Conservation (phyloP, 768 basidiomycete genomes). For the Leccinum arenicola region DNA sequence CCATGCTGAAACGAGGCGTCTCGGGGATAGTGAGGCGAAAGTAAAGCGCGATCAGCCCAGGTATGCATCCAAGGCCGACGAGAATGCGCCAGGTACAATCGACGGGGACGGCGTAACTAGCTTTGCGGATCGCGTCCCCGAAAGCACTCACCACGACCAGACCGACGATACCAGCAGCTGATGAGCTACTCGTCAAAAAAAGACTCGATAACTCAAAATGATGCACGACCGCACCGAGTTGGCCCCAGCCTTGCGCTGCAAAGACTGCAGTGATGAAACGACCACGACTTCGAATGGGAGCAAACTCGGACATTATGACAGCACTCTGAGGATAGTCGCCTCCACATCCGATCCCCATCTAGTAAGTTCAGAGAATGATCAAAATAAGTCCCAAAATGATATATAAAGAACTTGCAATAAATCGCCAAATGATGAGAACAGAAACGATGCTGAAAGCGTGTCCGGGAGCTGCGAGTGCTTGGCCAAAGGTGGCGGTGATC, state of each 20-base stretch:
- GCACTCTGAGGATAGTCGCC: slow-evolving; percentile 84
- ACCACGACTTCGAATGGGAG: slow-evolving; percentile 71
- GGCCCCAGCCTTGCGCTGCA: slow-evolving; percentile 86
- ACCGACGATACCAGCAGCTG: slow-evolving; percentile 66
- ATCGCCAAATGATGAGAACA: slow-evolving; percentile 79
- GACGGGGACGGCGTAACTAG: slow-evolving; percentile 44
- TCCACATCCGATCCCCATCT: slow-evolving; percentile 82
- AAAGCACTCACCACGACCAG: slow-evolving; percentile 61
- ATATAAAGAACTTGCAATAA: slow-evolving; percentile 44
- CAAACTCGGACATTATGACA: slow-evolving; percentile 88
- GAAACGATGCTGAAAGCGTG: slow-evolving; percentile 64
- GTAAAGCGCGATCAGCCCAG: slow-evolving; percentile 75
- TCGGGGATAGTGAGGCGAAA: slow-evolving; percentile 91
- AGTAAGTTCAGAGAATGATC: not conserved
- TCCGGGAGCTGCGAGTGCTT: slow-evolving; percentile 66
- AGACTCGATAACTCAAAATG: not conserved
- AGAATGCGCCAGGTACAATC: slow-evolving; percentile 84
- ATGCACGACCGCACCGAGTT: slow-evolving; percentile 51
- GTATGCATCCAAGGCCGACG: slow-evolving; percentile 82
- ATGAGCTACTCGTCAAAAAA: not conserved
- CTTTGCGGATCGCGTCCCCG: slow-evolving; percentile 50
- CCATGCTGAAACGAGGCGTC: slow-evolving; percentile 89
- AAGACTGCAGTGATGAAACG: slow-evolving; percentile 89
- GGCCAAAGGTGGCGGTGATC: slow-evolving; percentile 72
- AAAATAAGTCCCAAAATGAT: not conserved